Percentiles rank a stretch among this genome's conserved stretches.
phyloP scores from a whole-genome alignment of 768 basidiomycete genomes.

The Boletellus emodensis region DNA sequence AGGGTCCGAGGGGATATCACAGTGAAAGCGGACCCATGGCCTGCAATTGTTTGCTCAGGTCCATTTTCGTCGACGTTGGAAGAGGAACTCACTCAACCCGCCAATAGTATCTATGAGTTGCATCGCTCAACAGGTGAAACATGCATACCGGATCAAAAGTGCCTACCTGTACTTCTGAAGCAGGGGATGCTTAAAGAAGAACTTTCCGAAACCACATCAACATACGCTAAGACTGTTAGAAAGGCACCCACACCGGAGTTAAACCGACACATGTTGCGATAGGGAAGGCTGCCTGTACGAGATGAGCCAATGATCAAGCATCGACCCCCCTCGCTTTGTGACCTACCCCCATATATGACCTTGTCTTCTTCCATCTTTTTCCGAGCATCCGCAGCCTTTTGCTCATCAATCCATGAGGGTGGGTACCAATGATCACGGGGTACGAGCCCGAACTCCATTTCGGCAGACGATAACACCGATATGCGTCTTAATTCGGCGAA shows the following conservation, averaged over 20 bases:
- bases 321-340: not conserved
- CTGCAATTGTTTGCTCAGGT: slow-evolving; percentile 19
- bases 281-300: slow-evolving; percentile 26
- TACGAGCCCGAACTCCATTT: slow-evolving; percentile 57
- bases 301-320: not conserved
- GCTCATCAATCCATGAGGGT: slow-evolving; percentile 70
- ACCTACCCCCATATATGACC: slow-evolving; percentile 48
- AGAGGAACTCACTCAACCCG: slow-evolving; percentile 22
- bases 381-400: slow-evolving; percentile 47
- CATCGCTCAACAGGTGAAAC: not conserved
- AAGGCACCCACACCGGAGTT: slow-evolving; percentile 55
- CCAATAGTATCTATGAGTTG: slow-evolving; percentile 25
- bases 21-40: slow-evolving; percentile 52
- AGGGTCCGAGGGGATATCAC: slow-evolving; percentile 47
- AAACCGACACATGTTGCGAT: slow-evolving; percentile 76
- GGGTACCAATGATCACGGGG: slow-evolving; percentile 64
- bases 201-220: slow-evolving; percentile 27
- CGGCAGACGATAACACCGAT: slow-evolving; percentile 37
- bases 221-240: not conserved
- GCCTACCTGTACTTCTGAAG: slow-evolving; percentile 30
- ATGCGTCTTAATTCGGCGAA: slow-evolving; percentile 24
- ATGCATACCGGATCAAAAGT: not conserved
- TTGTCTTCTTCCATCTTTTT: slow-evolving; percentile 47
- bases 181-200: slow-evolving; percentile 43
- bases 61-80: slow-evolving; percentile 36